Percentiles rank a stretch among this genome's conserved stretches.
Evolutionary conservation across 2,329 filamentous ascomycete genomes (phyloP).

Genomic region (Emmonsiellopsis sp.): DNA sequence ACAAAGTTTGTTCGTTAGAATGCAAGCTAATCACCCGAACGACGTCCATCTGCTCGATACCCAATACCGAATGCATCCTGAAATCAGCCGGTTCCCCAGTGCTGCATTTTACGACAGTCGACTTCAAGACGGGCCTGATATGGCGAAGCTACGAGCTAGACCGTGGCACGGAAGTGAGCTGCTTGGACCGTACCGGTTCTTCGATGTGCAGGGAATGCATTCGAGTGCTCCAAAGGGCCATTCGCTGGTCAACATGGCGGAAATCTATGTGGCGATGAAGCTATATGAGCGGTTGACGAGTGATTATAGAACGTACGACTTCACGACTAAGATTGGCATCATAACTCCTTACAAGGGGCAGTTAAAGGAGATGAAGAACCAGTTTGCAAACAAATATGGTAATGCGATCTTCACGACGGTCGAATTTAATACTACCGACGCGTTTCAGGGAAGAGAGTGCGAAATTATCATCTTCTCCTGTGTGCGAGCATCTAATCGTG

Average conservation of each 20-base stretch:
- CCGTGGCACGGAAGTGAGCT: constrained; percentile 79
- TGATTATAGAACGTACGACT: constrained; percentile 61
- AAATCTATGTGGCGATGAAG: constrained; percentile 76
- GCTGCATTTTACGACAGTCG: constrained; percentile 83
- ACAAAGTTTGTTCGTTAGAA: constrained; percentile 94
- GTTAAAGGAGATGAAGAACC: constrained; percentile 65
- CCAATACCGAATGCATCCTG: constrained; percentile 98
- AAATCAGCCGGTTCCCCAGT: constrained; percentile 88
- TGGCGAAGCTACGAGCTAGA: constrained; percentile 64
- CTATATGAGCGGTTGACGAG: constrained; percentile 70
- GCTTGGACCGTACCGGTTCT: constrained; percentile 91
- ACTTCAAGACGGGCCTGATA: constrained; percentile 74
- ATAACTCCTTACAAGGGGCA: constrained; percentile 98
- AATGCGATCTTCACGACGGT: constrained; percentile 65
- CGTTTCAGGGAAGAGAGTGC: constrained; percentile 92
- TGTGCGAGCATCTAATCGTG: constrained; percentile 82
- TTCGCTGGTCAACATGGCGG: constrained; percentile 80
- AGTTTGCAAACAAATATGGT: constrained; percentile 66
- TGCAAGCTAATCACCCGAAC: constrained; percentile 84
- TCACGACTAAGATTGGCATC: constrained; percentile 81
- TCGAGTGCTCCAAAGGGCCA: constrained; percentile 72
- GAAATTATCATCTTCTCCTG: constrained; percentile 99
- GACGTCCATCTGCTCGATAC: constrained; percentile 92
- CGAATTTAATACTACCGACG: constrained; percentile 98
- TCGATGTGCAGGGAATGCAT: constrained; percentile 86